These are phyloP conservation scores for Wickerhamiella sorbophila DNA, from an alignment of 805 yeast species.

Conservation along the genomic window DNA sequence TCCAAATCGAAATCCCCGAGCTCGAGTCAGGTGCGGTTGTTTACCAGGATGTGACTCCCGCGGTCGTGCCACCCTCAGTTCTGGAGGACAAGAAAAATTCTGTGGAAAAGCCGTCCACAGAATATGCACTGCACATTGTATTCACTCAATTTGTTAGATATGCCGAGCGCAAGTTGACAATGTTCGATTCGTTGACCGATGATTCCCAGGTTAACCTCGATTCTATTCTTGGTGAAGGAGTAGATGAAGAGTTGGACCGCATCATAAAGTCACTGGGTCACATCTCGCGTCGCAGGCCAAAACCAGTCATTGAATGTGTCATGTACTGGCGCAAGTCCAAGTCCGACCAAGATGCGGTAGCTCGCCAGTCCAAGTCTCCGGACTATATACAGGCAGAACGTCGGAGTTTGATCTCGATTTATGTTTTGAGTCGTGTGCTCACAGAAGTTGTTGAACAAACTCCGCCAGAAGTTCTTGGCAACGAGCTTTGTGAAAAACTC, in stretches of 20 bases:
- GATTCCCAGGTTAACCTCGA: constrained; percentile 66
- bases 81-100: not conserved
- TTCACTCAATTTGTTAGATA: constrained; percentile 92
- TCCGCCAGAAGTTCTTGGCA: constrained; percentile 57
- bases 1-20: constrained; percentile 19
- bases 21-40: constrained; percentile 2
- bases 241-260: constrained; percentile 73
- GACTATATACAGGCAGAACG: constrained; percentile 66
- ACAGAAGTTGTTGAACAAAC: constrained; percentile 87
- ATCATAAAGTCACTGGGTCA: constrained; percentile 78
- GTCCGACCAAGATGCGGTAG: constrained; percentile 52
- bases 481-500: constrained; percentile 63
- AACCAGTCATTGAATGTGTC: constrained; percentile 91
- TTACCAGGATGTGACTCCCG: not conserved
- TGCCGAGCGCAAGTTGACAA: constrained; percentile 73
- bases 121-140: constrained; percentile 83
- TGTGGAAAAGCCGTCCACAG: constrained; percentile 27
- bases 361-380: constrained; percentile 7
- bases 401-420: constrained; percentile 74
- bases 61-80: not conserved
- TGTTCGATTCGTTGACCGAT: constrained; percentile 51
- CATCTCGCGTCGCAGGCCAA: constrained; percentile 78
- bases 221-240: constrained; percentile 69
- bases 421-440: constrained; percentile 76
- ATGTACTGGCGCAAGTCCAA: constrained; percentile 97